phyloP scores from a whole-genome alignment of 768 basidiomycete species.

The Suillus cothurnatus region DNA sequence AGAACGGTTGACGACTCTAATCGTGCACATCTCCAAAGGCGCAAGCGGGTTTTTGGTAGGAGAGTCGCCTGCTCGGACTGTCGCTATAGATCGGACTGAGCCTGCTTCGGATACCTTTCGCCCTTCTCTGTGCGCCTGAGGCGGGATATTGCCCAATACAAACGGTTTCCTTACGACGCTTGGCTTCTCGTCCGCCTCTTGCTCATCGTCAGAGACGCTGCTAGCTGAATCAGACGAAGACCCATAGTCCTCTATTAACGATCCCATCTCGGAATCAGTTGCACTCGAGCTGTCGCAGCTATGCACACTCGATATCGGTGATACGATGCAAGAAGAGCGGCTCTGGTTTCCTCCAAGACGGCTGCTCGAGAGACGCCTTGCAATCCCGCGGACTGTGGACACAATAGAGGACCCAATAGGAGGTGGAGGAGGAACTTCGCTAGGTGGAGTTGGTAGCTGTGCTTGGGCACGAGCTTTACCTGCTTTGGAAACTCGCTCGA shows the following conservation, averaged over 20 bases:
- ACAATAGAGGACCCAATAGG: slow-evolving; percentile 41
- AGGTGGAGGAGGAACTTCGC: slow-evolving; percentile 35
- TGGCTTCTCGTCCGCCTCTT: slow-evolving; percentile 30
- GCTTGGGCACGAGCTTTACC: slow-evolving; percentile 54
- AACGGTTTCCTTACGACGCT: slow-evolving; percentile 39
- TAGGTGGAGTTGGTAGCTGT: slow-evolving; percentile 43
- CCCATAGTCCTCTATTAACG: slow-evolving; percentile 62
- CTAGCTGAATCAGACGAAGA: slow-evolving; percentile 54
- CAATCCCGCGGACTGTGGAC: slow-evolving; percentile 60
- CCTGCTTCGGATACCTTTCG: slow-evolving; percentile 37
- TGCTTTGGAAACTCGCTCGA: slow-evolving; percentile 57
- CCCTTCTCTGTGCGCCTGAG: slow-evolving; percentile 44
- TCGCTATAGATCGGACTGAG: slow-evolving; percentile 38
- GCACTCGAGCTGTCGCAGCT: slow-evolving; percentile 48
- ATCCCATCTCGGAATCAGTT: slow-evolving; percentile 60
- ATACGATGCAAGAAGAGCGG: slow-evolving; percentile 25
- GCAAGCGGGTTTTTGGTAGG: slow-evolving; percentile 14
- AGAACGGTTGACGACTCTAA: slow-evolving; percentile 28
- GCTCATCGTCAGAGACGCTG: slow-evolving; percentile 49
- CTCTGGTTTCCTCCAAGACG: slow-evolving; percentile 36
- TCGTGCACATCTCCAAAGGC: slow-evolving; percentile 23
- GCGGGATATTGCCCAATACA: slow-evolving; percentile 48
- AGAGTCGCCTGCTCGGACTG: slow-evolving; percentile 33
- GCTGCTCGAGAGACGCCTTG: slow-evolving; percentile 53
- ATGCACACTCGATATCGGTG: slow-evolving; percentile 39